phyloP scores from a whole-genome alignment of 140 eudicot genomes.

The Stevia rebaudiana region DNA sequence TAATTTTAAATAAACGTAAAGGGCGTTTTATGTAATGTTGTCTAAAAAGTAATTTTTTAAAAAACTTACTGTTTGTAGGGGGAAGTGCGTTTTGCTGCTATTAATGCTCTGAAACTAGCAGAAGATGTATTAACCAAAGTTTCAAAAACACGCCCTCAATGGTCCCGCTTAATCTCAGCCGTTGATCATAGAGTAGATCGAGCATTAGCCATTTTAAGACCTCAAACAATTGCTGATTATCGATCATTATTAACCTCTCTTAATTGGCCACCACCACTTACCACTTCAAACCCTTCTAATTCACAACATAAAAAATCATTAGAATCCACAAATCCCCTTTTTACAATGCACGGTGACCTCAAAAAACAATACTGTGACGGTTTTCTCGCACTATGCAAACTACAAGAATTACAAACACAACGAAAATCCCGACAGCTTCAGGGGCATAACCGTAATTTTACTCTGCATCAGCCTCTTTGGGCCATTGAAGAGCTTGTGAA shows the following conservation, averaged over 20 bases:
- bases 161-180: conserved; percentile 70
- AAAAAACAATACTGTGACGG: conserved; percentile 71
- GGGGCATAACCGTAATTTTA: conserved; percentile 45
- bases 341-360: conserved; percentile 64
- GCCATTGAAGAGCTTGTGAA: conserved; percentile 94
- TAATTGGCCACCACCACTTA: conserved; percentile 88
- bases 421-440: conserved; percentile 83
- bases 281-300: conserved; percentile 49
- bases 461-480: conserved; percentile 81
- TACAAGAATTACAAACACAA: conserved; percentile 76
- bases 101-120: conserved; percentile 52
- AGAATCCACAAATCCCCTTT: conserved; percentile 61
- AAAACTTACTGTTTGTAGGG: conserved; percentile 20
- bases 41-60: not conserved
- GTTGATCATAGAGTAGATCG: conserved; percentile 94
- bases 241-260: conserved; percentile 74
- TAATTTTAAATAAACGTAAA: too few relatives aligned
- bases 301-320: conserved; percentile 35
- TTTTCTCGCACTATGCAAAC: conserved; percentile 77
- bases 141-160: conserved; percentile 69
- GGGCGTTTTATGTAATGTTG: too few relatives aligned
- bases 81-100: conserved; percentile 59
- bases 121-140: conserved; percentile 68
- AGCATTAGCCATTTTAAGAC: conserved; percentile 79
- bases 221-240: conserved; percentile 93